These are phyloP conservation scores for Cubamyces lactineus DNA, from an alignment of 768 basidiomycete species.

Conservation along the genomic window DNA sequence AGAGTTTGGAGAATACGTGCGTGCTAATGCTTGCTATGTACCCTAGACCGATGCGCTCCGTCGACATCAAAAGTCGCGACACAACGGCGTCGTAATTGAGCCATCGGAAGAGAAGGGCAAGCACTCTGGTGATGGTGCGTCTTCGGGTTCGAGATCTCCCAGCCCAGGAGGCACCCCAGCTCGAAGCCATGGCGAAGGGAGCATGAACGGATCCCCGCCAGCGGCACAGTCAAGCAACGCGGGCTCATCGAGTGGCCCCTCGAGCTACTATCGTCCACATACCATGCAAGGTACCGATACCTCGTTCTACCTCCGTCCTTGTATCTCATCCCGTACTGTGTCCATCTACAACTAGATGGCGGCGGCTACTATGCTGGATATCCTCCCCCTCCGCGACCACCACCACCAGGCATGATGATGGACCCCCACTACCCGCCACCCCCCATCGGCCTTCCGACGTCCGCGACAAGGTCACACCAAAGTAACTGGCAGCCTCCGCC, in stretches of 20 bases:
- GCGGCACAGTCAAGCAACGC: slow-evolving; percentile 36
- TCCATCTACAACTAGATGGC: not conserved
- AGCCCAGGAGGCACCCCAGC: slow-evolving; percentile 55
- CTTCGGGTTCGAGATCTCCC: slow-evolving; percentile 49
- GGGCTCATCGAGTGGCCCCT: slow-evolving; percentile 45
- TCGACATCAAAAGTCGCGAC: slow-evolving; percentile 79
- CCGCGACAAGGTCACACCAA: slow-evolving; percentile 48
- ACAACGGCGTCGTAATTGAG: slow-evolving; percentile 70
- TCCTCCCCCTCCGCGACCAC: slow-evolving; percentile 37
- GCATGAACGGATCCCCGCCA: slow-evolving; percentile 32
- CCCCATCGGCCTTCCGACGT: slow-evolving; percentile 52
- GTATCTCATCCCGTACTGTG: not conserved
- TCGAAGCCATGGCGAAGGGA: slow-evolving; percentile 40
- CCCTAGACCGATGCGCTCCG: slow-evolving; percentile 78
- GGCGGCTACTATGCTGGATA: slow-evolving; percentile 39
- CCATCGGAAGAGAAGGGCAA: slow-evolving; percentile 39
- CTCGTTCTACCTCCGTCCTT: slow-evolving; percentile 6
- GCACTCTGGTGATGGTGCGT: slow-evolving; percentile 33
- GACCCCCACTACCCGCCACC: slow-evolving; percentile 47
- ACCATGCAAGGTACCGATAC: slow-evolving; percentile 39
- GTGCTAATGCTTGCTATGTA: not conserved
- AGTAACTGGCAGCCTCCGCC: slow-evolving; percentile 27
- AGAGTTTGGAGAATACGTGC: not conserved
- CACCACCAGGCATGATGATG: slow-evolving; percentile 44
- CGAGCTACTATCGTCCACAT: slow-evolving; percentile 70